These are phyloP conservation scores for Melampsora americana DNA, from an alignment of 1,284 basidiomycete genomes.

Conservation along the genomic window DNA sequence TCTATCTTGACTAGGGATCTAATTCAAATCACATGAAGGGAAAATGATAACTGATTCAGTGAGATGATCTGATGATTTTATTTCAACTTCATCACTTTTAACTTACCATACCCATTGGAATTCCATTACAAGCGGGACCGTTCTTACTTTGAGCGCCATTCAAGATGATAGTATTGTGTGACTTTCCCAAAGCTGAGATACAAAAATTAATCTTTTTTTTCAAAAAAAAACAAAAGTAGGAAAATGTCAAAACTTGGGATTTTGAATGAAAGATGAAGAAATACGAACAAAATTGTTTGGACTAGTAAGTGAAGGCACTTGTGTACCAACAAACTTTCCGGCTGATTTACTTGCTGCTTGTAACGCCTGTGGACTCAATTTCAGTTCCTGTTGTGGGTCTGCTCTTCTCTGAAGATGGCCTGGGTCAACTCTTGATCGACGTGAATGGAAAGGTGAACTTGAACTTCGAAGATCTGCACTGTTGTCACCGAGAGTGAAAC, in stretches of 20 bases:
- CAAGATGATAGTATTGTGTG: conserved; percentile 25
- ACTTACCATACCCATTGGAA: conserved; percentile 41
- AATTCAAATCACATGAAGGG: not conserved
- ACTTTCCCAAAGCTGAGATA: conserved; percentile 2
- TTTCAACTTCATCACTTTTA: not conserved
- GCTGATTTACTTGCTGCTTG: conserved; percentile 9
- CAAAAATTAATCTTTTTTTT: conserved; percentile 37
- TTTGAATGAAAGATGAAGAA: not conserved
- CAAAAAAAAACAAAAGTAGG: not conserved
- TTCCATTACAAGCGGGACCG: conserved; percentile 32
- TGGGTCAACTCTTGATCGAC: not conserved
- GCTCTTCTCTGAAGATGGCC: not conserved
- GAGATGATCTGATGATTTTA: not conserved
- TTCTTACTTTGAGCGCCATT: conserved; percentile 28
- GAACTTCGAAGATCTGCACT: not conserved
- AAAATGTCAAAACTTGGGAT: not conserved
- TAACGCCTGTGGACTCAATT: not conserved
- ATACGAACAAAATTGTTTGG: conserved; percentile 30
- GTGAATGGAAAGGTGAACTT: not conserved
- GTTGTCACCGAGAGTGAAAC: not conserved
- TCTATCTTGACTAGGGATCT: conserved; percentile 32
- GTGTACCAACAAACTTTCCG: not conserved
- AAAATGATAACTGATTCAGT: not conserved
- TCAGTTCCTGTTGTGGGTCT: not conserved
- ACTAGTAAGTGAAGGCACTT: conserved; percentile 33